phyloP scores from a whole-genome alignment of 2,329 filamentous ascomycete genomes.

The Hansfordia pulvinata region DNA sequence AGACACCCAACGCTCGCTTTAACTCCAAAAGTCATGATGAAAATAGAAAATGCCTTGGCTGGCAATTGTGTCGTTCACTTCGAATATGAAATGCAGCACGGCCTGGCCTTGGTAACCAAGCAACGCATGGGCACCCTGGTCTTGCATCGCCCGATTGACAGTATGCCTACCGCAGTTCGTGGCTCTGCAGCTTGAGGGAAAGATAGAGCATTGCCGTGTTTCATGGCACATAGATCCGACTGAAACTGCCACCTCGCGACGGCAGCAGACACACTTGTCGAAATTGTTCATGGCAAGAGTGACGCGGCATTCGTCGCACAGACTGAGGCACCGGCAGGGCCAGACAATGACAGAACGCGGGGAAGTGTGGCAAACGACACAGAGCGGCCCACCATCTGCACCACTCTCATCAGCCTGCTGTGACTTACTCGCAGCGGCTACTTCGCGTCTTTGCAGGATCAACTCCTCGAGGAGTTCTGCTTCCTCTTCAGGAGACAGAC shows the following conservation, averaged over 20 bases:
- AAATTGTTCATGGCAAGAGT: conserved; percentile 96
- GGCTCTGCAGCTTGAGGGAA: too few relatives aligned
- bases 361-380: conserved; percentile 84
- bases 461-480: conserved; percentile 47
- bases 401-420: conserved; percentile 65
- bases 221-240: conserved; percentile 76
- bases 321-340: conserved; percentile 87
- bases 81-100: too few relatives aligned
- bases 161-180: too few relatives aligned
- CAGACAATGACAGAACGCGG: conserved; percentile 84
- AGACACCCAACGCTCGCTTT: too few relatives aligned
- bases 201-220: too few relatives aligned
- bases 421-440: too few relatives aligned
- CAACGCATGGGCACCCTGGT: too few relatives aligned
- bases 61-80: too few relatives aligned
- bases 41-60: too few relatives aligned
- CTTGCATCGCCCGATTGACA: too few relatives aligned
- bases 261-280: conserved; percentile 88
- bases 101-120: too few relatives aligned
- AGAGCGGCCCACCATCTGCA: conserved; percentile 58
- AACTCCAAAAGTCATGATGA: too few relatives aligned
- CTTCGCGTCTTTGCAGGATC: conserved; percentile 36
- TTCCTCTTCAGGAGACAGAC: conserved; percentile 43
- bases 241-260: conserved; percentile 81
- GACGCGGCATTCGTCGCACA: conserved; percentile 91